phyloP scores from a whole-genome alignment of 75 land plant species.

The Azolla pinnata region DNA sequence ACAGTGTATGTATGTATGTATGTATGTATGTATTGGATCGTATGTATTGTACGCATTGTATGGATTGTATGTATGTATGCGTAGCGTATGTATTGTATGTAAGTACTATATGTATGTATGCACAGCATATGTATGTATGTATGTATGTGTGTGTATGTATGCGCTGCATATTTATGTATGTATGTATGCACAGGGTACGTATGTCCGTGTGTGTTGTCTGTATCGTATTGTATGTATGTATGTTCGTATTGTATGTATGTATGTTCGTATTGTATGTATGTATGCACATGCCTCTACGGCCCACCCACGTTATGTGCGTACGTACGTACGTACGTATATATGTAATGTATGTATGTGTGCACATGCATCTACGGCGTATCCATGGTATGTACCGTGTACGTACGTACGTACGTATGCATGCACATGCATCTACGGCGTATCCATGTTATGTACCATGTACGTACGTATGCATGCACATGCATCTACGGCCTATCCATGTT shows the following conservation, averaged over 20 bases:
- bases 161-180: no score
- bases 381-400: neutral
- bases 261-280: neutral
- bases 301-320: no score
- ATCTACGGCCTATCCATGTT: neutral
- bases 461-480: neutral
- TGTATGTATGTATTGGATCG: neutral
- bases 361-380: neutral
- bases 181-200: neutral
- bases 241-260: neutral
- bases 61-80: neutral
- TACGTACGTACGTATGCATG: constrained; percentile 1
- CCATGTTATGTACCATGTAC: neutral
- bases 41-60: neutral
- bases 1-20: neutral
- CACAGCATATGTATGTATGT: neutral
- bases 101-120: neutral
- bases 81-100: neutral
- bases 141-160: neutral
- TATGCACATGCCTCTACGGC: neutral
- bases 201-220: neutral
- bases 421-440: neutral
- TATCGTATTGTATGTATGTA: neutral
- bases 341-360: neutral
- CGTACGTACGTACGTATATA: constrained; percentile 1